phyloP scores from a whole-genome alignment of 495 filamentous ascomycete species.

The Amniculicola lignicola region DNA sequence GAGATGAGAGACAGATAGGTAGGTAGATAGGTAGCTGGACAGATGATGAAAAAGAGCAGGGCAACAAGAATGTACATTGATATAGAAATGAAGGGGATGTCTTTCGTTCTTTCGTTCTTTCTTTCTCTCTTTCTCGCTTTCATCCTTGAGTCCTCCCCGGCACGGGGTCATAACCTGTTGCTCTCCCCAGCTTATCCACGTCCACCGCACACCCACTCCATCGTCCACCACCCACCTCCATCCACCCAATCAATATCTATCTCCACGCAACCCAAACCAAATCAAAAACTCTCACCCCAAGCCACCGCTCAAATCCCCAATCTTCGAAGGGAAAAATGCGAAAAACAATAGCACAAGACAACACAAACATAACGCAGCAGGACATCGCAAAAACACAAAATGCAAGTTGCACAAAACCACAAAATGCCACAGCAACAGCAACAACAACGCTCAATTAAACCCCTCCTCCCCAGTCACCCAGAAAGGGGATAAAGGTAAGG shows the following conservation, averaged over 20 bases:
- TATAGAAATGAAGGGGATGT: conserved; percentile 16
- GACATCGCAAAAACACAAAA: conserved; percentile 11
- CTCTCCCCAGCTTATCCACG: conserved; percentile 13
- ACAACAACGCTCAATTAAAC: background rate
- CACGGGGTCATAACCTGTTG: too few relatives aligned
- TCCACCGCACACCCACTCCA: conserved; percentile 18
- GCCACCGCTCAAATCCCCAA: too few relatives aligned
- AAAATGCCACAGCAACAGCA: background rate
- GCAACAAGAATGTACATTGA: conserved; percentile 28
- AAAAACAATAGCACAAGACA: too few relatives aligned
- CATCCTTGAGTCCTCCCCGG: background rate
- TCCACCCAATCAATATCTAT: background rate
- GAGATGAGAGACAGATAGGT: background rate
- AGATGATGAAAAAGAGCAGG: background rate
- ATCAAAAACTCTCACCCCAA: too few relatives aligned
- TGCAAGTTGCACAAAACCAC: conserved; percentile 6
- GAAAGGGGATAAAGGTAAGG: too few relatives aligned
- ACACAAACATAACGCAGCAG: too few relatives aligned
- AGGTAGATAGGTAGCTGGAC: too few relatives aligned
- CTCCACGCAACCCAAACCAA: background rate
- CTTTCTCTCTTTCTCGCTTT: background rate
- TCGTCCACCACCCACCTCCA: background rate
- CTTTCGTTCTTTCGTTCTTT: background rate
- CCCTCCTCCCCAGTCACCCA: background rate
- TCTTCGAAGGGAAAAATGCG: too few relatives aligned